Base-by-base conservation (phyloP, 352 stramenopile species). In the Globisporangium cystogenes region DNA sequence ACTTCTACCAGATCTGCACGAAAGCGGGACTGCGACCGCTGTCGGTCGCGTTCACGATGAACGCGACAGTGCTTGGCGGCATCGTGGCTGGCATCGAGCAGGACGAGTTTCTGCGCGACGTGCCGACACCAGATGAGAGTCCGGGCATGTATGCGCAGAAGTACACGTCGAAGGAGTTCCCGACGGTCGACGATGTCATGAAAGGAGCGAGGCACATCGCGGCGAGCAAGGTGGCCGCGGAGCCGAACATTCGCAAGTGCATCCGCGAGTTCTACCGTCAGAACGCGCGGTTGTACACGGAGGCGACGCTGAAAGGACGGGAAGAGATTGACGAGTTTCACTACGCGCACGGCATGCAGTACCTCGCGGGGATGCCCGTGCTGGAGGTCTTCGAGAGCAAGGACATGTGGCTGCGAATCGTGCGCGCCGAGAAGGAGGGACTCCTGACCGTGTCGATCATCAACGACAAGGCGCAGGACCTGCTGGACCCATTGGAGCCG, bases 251-350 rank as follows among this genome's bases (percentile, higher is more conserved):
- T 3, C 83, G 83, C 24, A 91, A 90, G 49, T 81, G 67, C 29
- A 86, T 96, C 36, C 86, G 86, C 36, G 81, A 93, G n/a, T 53
- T 92, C 33, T 96, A 89, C 44, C 80, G 81, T 14, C 83, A 89
- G 33, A 76, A 89, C 20, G 83, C 84, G 16, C 63, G 73, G 21
- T 55, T 96, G 45, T 91, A 55, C 51, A 94, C 86, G 11, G 76
- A 92, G 48, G 68, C 86, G 33, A 96, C 86, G 10, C 31, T 48
- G 3, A 96, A 96, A 58, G 86, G 86, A 7, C 69, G 81, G 4
- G 86, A 94, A 55, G 86, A 96, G 64, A 86, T 96, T 27, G 86
- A 96, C 40, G 83, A 94, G 54, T 94, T 94, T 46, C 86, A 96
- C 53, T 94, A 91, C 42, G 85, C 70, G 6, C 82, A 96, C 40